phyloP scores from a whole-genome alignment of 352 stramenopile species.

The Phytophthora lateralis region DNA sequence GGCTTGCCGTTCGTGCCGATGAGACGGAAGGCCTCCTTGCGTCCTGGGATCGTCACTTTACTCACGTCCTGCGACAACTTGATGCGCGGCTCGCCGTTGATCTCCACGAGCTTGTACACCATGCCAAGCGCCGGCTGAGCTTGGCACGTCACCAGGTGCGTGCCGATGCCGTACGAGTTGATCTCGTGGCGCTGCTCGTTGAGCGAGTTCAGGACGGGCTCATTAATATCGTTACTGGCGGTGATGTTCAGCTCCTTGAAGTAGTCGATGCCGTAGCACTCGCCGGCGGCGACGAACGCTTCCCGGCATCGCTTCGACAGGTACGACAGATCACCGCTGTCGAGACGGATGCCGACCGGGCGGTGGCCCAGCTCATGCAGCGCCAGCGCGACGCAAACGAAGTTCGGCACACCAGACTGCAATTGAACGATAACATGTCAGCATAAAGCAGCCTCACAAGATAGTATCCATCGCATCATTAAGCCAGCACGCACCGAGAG shows the following conservation, averaged over 20 bases:
- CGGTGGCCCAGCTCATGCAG: conserved; percentile 92
- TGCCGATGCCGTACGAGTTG: conserved; percentile 96
- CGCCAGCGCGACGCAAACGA: conserved; percentile 94
- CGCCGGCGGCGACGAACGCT: conserved; percentile 55
- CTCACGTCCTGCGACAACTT: conserved; percentile 97
- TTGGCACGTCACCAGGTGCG: conserved; percentile 97
- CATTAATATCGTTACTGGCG: conserved; percentile 99
- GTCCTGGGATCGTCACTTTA: conserved; percentile 95
- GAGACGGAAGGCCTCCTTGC: conserved; percentile 92
- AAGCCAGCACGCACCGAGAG: conserved; percentile 66
- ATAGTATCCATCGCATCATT: not conserved
- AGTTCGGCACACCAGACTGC: conserved; percentile 96
- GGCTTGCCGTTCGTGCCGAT: conserved; percentile 87
- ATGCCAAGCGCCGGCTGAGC: conserved; percentile 97
- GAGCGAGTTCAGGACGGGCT: conserved; percentile 94
- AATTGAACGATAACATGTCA: conserved; percentile 22
- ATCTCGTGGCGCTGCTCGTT: conserved; percentile 96
- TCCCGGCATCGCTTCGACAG: conserved; percentile 90
- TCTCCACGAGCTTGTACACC: conserved; percentile 99
- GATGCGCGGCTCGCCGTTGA: conserved; percentile 95
- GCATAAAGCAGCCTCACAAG: conserved; percentile 2
- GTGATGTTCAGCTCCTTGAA: conserved; percentile 93
- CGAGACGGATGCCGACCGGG: conserved; percentile 95
- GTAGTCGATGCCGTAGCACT: conserved; percentile 70
- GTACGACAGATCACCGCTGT: conserved; percentile 98